Evolutionary conservation across 164 flowering plant genomes (phyloP).

Genomic region (Vitis cinerea): DNA sequence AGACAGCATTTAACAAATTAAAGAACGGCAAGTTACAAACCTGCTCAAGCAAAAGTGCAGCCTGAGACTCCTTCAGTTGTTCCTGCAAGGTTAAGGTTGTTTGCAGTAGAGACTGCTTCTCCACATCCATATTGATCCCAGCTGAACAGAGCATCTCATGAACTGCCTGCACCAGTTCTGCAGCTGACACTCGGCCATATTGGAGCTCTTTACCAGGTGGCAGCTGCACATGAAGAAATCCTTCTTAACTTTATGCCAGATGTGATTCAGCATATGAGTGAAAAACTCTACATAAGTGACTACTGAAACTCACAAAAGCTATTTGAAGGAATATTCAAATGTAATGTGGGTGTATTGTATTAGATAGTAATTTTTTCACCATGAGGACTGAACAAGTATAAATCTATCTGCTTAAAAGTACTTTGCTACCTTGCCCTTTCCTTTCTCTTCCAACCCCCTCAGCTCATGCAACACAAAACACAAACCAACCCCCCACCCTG

Average conservation of each 20-base stretch:
- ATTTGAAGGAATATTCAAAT: too few species aligned
- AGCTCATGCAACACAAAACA: too few species aligned
- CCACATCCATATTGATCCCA: conserved; percentile 79
- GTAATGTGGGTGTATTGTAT: too few species aligned
- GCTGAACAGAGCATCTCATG: conserved; percentile 93
- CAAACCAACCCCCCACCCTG: too few species aligned
- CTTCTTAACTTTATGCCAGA: not conserved
- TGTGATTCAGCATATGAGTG: too few species aligned
- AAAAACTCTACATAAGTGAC: too few species aligned
- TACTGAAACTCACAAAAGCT: too few species aligned
- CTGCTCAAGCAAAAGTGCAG: conserved; percentile 90
- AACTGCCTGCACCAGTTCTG: conserved; percentile 89
- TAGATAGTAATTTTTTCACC: too few species aligned
- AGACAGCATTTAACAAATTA: not conserved
- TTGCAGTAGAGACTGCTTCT: conserved; percentile 76
- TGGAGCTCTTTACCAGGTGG: conserved; percentile 53
- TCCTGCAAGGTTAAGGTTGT: conserved; percentile 72
- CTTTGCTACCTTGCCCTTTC: too few species aligned
- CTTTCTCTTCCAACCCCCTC: too few species aligned
- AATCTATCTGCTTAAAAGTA: too few species aligned
- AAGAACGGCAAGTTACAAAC: conserved; percentile 29
- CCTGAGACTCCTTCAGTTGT: conserved; percentile 78
- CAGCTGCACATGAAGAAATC: conserved; percentile 19
- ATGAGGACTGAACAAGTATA: too few species aligned
- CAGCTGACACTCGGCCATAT: conserved; percentile 76